Percentiles rank a stretch among this genome's conserved stretches.
Conservation (phyloP, 108 stramenopile species). For the Conticribra weissflogii region DNA sequence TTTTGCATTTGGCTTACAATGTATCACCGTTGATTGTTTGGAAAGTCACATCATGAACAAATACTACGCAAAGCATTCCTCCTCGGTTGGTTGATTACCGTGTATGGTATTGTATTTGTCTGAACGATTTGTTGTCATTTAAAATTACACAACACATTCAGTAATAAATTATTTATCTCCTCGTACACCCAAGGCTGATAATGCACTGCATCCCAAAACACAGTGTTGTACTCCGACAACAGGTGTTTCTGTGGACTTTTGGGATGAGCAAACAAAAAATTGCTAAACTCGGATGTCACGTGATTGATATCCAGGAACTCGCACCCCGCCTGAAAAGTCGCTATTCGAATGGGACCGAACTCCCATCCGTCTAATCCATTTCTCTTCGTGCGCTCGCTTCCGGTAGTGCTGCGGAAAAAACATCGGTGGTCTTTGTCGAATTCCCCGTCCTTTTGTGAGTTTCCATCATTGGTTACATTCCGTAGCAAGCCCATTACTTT, state of each 20-base stretch:
- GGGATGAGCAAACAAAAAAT: constrained; percentile 1
- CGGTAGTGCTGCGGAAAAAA: constrained; percentile 25
- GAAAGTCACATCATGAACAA: too few relatives aligned
- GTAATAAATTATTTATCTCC: constrained; percentile 3
- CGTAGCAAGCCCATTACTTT: constrained; percentile 6
- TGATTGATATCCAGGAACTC: constrained; percentile 20
- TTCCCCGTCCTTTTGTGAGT: background rate
- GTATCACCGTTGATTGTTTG: too few relatives aligned
- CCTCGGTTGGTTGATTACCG: too few relatives aligned
- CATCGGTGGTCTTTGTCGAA: background rate
- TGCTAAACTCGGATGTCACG: constrained; percentile 11
- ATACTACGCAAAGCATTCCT: too few relatives aligned
- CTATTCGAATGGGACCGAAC: background rate
- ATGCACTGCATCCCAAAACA: constrained; percentile 5
- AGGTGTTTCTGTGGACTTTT: too few relatives aligned
- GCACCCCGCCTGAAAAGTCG: constrained; percentile 15
- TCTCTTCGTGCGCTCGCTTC: background rate
- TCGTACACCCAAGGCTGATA: constrained; percentile 11
- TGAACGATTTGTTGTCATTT: too few relatives aligned
- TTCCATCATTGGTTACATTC: background rate
- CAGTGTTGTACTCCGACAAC: background rate
- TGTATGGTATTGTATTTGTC: too few relatives aligned
- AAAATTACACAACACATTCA: constrained; percentile 7
- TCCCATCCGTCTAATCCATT: background rate
- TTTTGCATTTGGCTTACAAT: too few relatives aligned